These are phyloP conservation scores for Filosporella fistucella DNA, from an alignment of 495 filamentous ascomycete genomes.

Conservation along the genomic window DNA sequence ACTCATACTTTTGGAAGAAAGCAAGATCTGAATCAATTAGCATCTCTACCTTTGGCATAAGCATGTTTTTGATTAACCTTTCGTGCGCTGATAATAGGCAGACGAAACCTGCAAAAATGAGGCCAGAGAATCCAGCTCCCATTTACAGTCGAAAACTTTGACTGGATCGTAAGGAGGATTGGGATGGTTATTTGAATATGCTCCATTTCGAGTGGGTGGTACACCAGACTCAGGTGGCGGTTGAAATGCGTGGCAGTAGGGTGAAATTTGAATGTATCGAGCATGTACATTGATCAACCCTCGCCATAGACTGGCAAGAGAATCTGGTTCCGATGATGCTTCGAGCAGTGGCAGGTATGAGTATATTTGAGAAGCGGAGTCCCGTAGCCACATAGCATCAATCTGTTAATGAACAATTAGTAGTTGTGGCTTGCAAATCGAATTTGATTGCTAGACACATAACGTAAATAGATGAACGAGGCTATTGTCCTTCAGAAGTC, in stretches of 20 bases:
- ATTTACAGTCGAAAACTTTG: conserved; percentile 95
- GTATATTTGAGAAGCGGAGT: conserved; percentile 91
- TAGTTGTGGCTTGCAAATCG: no score
- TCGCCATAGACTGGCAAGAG: conserved; percentile 77
- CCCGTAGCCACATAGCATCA: conserved; percentile 93
- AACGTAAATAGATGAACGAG: no score
- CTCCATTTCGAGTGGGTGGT: conserved; percentile 39
- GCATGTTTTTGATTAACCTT: no score
- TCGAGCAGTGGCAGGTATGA: conserved; percentile 72
- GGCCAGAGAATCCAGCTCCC: conserved; percentile 91
- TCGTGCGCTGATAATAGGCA: conserved; percentile 51
- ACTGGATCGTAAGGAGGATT: conserved; percentile 75
- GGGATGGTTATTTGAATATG: conserved; percentile 41
- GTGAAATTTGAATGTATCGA: conserved; percentile 86
- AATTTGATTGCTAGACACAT: no score
- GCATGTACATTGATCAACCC: conserved; percentile 95
- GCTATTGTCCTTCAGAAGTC: no score
- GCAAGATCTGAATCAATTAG: conserved; percentile 41
- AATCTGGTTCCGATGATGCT: conserved; percentile 41
- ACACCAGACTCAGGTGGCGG: conserved; percentile 68
- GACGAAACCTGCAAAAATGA: conserved; percentile 72
- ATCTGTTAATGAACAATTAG: conserved; percentile 42
- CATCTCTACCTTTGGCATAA: no score
- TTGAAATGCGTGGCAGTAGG: conserved; percentile 98
- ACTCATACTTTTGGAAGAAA: conserved; percentile 57